A percentile compares a stretch with the other conserved stretches of the same genome.
Conservation (phyloP, 352 stramenopile species). For the Thraustochytrium striatum region DNA sequence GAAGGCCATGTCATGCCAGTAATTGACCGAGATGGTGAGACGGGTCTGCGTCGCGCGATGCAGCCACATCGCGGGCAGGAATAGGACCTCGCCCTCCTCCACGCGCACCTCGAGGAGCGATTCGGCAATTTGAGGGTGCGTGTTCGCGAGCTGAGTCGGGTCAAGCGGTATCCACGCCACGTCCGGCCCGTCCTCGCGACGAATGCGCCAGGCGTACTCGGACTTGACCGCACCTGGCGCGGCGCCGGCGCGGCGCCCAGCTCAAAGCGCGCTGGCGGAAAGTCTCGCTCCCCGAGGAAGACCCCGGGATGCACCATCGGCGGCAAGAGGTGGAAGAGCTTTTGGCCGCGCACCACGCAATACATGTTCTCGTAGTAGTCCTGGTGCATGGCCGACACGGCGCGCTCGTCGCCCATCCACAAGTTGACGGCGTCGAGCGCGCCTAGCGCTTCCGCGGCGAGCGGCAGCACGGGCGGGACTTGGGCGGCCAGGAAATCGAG, state of each 20-base stretch:
- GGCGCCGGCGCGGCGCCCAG: neutral
- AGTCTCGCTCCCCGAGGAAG: slow-evolving; percentile 75
- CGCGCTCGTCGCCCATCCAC: slow-evolving; percentile 92
- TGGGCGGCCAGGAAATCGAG: slow-evolving; percentile 54
- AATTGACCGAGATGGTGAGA: slow-evolving; percentile 71
- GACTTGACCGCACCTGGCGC: neutral
- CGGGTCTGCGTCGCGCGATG: slow-evolving; percentile 67
- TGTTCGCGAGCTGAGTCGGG: neutral
- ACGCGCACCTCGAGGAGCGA: slow-evolving; percentile 56
- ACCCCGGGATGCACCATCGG: slow-evolving; percentile 68
- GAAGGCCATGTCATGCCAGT: slow-evolving; percentile 77
- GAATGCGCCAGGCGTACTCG: too few species aligned
- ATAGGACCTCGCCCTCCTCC: slow-evolving; percentile 65
- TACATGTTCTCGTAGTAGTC: slow-evolving; percentile 99
- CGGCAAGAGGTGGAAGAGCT: slow-evolving; percentile 85
- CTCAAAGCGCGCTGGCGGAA: slow-evolving; percentile 23
- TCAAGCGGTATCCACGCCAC: slow-evolving; percentile 30
- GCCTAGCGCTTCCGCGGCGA: slow-evolving; percentile 62
- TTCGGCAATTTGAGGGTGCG: neutral
- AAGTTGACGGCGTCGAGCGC: slow-evolving; percentile 85
- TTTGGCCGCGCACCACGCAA: slow-evolving; percentile 88
- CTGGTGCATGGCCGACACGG: slow-evolving; percentile 93
- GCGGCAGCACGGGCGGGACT: slow-evolving; percentile 55
- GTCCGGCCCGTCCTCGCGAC: neutral
- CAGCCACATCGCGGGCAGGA: slow-evolving; percentile 72